Conservation (phyloP, 768 basidiomycete species). For the Tubosaeta sp. region DNA sequence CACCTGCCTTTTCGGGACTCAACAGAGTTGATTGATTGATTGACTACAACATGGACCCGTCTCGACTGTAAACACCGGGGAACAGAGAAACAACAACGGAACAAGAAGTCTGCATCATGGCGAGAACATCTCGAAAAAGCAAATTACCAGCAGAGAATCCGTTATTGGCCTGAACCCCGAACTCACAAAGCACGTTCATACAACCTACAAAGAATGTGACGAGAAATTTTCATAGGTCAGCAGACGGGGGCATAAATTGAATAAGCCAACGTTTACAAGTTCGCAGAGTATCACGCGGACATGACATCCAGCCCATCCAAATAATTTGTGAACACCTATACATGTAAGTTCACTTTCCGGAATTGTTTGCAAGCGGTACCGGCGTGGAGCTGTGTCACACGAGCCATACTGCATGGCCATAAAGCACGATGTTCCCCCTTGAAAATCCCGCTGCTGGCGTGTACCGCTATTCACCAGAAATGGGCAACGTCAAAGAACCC, state of each 20-base stretch:
- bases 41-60: neutral
- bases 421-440: slow-evolving; percentile 2
- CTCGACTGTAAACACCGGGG: neutral
- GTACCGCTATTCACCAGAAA: neutral
- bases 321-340: slow-evolving; percentile 15
- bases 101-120: neutral
- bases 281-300: slow-evolving; percentile 21
- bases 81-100: neutral
- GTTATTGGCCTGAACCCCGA: slow-evolving; percentile 3
- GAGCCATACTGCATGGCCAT: neutral
- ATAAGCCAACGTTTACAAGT: slow-evolving; percentile 2
- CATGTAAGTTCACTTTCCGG: slow-evolving; percentile 14
- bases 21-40: neutral
- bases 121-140: neutral
- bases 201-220: neutral
- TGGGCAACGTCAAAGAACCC: neutral
- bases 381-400: slow-evolving; percentile 13
- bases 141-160: neutral
- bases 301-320: slow-evolving; percentile 22
- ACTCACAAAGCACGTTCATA: neutral
- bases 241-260: neutral
- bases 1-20: slow-evolving; percentile 26
- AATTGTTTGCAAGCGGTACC: slow-evolving; percentile 19
- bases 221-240: neutral
- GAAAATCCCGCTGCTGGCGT: neutral